phyloP scores from a whole-genome alignment of 1,284 basidiomycete genomes.

The Chiua sp. region DNA sequence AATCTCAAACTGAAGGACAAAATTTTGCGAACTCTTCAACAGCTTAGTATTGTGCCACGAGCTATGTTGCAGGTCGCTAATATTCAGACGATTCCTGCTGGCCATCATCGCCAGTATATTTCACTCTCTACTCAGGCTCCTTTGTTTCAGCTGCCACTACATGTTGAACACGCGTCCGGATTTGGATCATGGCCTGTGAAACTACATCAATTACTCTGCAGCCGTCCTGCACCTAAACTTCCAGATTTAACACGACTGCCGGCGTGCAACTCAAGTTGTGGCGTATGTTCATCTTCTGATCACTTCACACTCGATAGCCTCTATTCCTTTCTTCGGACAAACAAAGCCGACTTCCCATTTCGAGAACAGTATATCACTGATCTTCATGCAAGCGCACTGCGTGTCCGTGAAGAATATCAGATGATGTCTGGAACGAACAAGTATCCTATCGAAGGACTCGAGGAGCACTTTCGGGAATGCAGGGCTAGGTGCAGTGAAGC shows the following conservation, averaged over 20 bases:
- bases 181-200: background rate
- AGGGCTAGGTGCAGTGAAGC: background rate
- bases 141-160: no score
- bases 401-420: background rate
- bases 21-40: background rate
- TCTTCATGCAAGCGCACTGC: background rate
- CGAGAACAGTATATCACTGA: background rate
- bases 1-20: background rate
- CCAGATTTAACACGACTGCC: background rate
- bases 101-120: no score
- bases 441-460: background rate
- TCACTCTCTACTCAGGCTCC: no score
- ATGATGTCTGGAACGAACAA: fast-evolving
- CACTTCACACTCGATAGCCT: background rate
- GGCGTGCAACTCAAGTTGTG: background rate
- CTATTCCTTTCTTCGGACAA: background rate
- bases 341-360: background rate
- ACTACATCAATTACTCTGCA: slow-evolving; percentile 2
- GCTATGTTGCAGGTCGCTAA: no score
- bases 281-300: background rate
- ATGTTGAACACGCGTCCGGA: no score
- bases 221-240: background rate
- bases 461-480: background rate
- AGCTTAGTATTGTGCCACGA: background rate
- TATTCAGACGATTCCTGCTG: no score